These are phyloP conservation scores for Coemansia sp. DNA, from an alignment of 192 early-diverging fungal species.

Conservation along the genomic window DNA sequence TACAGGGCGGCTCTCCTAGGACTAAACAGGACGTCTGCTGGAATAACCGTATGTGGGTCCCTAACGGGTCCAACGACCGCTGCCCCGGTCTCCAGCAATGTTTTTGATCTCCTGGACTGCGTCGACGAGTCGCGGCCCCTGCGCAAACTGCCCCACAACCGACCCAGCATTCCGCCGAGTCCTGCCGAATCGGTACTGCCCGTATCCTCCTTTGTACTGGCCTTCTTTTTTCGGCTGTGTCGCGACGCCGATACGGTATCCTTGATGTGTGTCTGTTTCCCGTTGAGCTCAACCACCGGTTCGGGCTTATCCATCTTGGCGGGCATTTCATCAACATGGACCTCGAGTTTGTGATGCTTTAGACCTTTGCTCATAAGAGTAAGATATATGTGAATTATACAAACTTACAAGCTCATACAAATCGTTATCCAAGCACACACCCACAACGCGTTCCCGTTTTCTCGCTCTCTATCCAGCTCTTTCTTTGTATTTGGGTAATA, in stretches of 20 bases:
- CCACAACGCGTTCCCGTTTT: too few species aligned
- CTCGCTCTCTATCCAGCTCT: not conserved
- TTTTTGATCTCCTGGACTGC: not conserved
- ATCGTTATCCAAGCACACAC: too few species aligned
- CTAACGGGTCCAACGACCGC: slow-evolving; percentile 23
- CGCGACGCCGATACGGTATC: not conserved
- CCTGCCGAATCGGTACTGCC: not conserved
- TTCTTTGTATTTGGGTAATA: not conserved
- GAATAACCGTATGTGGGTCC: slow-evolving; percentile 29
- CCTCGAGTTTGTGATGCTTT: not conserved
- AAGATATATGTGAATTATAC: not conserved
- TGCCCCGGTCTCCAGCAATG: slow-evolving; percentile 25
- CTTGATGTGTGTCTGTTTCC: not conserved
- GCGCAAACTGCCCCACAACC: slow-evolving; percentile 28
- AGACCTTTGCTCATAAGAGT: slow-evolving; percentile 11
- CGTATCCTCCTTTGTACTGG: not conserved
- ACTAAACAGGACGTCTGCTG: slow-evolving; percentile 49
- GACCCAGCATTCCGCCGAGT: slow-evolving; percentile 9
- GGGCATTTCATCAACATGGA: slow-evolving; percentile 20
- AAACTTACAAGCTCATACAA: too few species aligned
- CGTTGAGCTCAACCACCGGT: slow-evolving; percentile 5
- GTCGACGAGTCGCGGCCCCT: slow-evolving; percentile 10
- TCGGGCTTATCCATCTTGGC: slow-evolving; percentile 18
- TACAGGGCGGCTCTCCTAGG: slow-evolving; percentile 30
- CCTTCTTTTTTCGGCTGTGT: not conserved